These are phyloP conservation scores for Talinum fruticosum DNA, from an alignment of 148 eudicot species.

Conservation along the genomic window DNA sequence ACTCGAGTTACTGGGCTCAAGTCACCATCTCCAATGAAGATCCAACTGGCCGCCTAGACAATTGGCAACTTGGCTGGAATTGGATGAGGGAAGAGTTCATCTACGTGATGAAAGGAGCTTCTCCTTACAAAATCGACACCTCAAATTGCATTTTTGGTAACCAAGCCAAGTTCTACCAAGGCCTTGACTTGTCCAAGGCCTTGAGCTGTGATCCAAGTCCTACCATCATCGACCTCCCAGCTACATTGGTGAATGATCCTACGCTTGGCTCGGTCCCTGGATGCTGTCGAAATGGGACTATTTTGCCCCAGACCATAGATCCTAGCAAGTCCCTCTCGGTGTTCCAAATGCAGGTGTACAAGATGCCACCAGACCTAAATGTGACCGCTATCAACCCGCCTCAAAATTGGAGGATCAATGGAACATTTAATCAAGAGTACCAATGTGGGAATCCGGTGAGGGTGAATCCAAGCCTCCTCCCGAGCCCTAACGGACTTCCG, in stretches of 20 bases:
- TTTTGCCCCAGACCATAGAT: slow-evolving; percentile 49
- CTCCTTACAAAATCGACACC: slow-evolving; percentile 41
- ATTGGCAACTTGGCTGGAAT: slow-evolving; percentile 60
- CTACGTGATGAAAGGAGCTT: slow-evolving; percentile 57
- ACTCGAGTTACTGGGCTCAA: slow-evolving; percentile 49
- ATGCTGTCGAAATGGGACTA: slow-evolving; percentile 55
- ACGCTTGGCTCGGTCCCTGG: slow-evolving; percentile 41
- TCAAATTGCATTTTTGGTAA: slow-evolving; percentile 50
- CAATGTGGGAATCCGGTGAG: slow-evolving; percentile 49
- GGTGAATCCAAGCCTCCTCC: slow-evolving; percentile 39
- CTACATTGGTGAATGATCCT: slow-evolving; percentile 30
- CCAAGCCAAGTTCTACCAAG: slow-evolving; percentile 35
- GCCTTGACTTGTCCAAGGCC: slow-evolving; percentile 40
- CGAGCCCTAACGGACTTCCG: slow-evolving; percentile 38
- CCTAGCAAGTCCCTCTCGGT: slow-evolving; percentile 37
- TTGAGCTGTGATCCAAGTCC: slow-evolving; percentile 48
- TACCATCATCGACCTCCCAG: slow-evolving; percentile 51
- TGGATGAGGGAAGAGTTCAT: slow-evolving; percentile 67
- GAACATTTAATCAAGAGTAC: slow-evolving; percentile 42
- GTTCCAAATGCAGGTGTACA: slow-evolving; percentile 54
- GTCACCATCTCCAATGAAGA: slow-evolving; percentile 54
- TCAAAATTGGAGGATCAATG: slow-evolving; percentile 52
- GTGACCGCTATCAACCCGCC: slow-evolving; percentile 46
- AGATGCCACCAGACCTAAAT: slow-evolving; percentile 66
- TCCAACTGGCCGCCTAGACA: slow-evolving; percentile 45